phyloP scores from a whole-genome alignment of 2,329 filamentous ascomycete species.

The Sarocladiaceae sp. region DNA sequence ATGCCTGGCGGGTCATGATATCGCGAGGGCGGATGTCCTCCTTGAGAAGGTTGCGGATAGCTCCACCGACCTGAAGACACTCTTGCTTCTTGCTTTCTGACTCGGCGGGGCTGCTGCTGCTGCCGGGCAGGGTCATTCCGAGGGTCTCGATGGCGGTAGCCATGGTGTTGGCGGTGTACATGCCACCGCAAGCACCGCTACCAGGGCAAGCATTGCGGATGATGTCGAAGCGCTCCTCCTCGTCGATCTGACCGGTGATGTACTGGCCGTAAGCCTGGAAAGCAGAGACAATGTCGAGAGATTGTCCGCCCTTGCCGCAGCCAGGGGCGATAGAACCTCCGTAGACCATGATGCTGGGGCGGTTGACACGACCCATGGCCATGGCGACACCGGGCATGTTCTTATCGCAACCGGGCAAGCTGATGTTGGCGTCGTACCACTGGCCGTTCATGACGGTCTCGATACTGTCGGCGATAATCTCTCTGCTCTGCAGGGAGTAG shows the following conservation, averaged over 20 bases:
- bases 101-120: constrained; percentile 75
- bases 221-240: constrained; percentile 90
- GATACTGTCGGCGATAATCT: constrained; percentile 96
- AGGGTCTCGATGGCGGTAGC: constrained; percentile 87
- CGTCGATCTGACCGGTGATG: constrained; percentile 83
- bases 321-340: constrained; percentile 92
- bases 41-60: constrained; percentile 69
- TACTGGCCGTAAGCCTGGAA: constrained; percentile 98
- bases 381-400: constrained; percentile 96
- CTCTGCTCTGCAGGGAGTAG: constrained; percentile 88
- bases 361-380: constrained; percentile 91
- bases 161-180: constrained; percentile 97
- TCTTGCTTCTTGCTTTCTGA: constrained; percentile 67
- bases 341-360: constrained; percentile 96
- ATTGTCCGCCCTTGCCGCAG: constrained; percentile 69
- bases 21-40: constrained; percentile 75
- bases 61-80: constrained; percentile 66
- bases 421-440: constrained; percentile 98
- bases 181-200: constrained; percentile 70
- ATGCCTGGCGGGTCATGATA: constrained; percentile 74
- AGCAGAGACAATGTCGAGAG: constrained; percentile 92
- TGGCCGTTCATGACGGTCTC: constrained; percentile 99
- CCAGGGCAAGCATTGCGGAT: constrained; percentile 78
- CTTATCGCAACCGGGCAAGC: constrained; percentile 97
- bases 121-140: constrained; percentile 81